Base-by-base conservation (phyloP, 1,284 basidiomycete species). In the Moesziomyces parantarcticus region DNA sequence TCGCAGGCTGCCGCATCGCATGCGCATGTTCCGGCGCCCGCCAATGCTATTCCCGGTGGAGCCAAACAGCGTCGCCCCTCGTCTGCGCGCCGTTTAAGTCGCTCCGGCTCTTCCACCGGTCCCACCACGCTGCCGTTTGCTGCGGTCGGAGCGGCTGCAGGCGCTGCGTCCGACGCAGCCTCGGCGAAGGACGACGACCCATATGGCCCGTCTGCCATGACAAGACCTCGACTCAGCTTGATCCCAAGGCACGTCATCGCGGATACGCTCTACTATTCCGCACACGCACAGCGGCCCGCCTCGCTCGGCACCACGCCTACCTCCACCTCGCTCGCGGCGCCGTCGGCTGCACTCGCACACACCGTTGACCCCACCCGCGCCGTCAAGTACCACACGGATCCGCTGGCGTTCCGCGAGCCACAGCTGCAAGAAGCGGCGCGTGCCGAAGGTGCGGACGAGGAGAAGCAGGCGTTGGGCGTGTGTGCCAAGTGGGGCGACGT, bases 201-300 rank as follows among this genome's bases (percentile, higher is more conserved):
- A 3, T 72, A 51, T 21, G 74, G 76, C n/a, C 76, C 76, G 2
- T 34, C 42, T 5, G 59, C 74, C 18, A 57, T 78, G 50, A 76
- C 74, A 6, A 52, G 76, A 9, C 71, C 76, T 8, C 44, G 74
- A 11, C 66, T 78, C 45, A 61, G 71, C 50, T 39, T 57, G 26
- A 51, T 74, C 8, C 50, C 71, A 3, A 62, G 42, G 4, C 65
- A 69, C 5, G 50, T 43, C 16, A 74, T 74, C 36, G 58, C 66
- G 6, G 62, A 69, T 18, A 47, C 60, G 44, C 57, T 74, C 23
- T 58, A 72, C 53, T 44, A 66, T 22, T 50, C 62, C 21, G 62
- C 69, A 5, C 47, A 43, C 34, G 40, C 36, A 5, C 46, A 41
- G 7, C 54, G 69, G 6, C 69, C 69, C 20, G 36, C 59, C 2